Conservation (phyloP, 352 stramenopile genomes). For the Phytophthora sojae region DNA sequence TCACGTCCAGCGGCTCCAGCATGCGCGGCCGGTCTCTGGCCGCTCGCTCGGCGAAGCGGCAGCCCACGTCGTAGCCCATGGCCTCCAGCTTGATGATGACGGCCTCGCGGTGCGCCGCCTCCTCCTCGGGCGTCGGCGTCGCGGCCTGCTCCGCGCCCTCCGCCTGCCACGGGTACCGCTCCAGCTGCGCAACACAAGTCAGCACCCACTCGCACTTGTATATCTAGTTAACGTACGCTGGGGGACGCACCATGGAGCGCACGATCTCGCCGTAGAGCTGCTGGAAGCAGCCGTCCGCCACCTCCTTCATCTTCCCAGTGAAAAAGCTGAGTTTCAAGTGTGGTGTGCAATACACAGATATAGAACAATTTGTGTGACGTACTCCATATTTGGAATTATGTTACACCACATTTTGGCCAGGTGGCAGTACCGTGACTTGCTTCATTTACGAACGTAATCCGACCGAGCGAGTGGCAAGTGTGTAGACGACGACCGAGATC, state of each 20-base stretch:
- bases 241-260: constrained; percentile 76
- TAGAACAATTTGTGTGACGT: not conserved
- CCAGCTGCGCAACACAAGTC: constrained; percentile 47
- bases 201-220: not conserved
- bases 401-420: not conserved
- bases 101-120: constrained; percentile 65
- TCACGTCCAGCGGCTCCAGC: constrained; percentile 93
- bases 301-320: constrained; percentile 69
- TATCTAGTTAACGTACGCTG: not conserved
- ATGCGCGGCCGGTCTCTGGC: constrained; percentile 82
- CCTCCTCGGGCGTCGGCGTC: constrained; percentile 34
- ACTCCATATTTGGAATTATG: no score
- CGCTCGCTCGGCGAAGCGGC: constrained; percentile 79
- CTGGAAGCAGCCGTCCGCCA: constrained; percentile 88
- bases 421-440: not conserved
- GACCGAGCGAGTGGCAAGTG: not conserved
- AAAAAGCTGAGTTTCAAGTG: no score
- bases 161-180: constrained; percentile 64
- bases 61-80: constrained; percentile 90
- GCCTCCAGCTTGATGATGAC: constrained; percentile 84
- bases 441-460: constrained; percentile 2
- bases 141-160: constrained; percentile 32
- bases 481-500: not conserved
- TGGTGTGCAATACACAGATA: not conserved
- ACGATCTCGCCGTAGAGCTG: constrained; percentile 89